Base-by-base conservation (phyloP, 805 yeast species). In the Tetrapisispora phaffii region DNA sequence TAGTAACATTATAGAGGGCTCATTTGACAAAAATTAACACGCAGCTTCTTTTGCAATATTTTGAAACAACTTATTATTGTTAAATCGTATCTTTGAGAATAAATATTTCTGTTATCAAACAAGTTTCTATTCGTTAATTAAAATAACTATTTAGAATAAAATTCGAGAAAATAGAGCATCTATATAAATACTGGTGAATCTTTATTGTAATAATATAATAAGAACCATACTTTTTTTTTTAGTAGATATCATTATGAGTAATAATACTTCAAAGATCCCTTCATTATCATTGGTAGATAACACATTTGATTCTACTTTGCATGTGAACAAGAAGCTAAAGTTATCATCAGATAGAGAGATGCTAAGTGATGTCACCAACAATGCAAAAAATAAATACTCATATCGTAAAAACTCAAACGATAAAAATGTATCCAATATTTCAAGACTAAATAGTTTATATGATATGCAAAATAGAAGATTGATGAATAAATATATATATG, bases 401-500 rank as follows among this genome's bases (percentile, higher is more conserved):
- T 19, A 32, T 6, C 7, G 20, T 15, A 9, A 16, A 3, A 15
- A 32, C n/a, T 32, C 34, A n/a, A 32, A 32, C 13, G 31, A 28
- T 28, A 36, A 36, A 23, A 6, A 3, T 6, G 4, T 15, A 22
- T 13, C 31, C 7, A 23, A 15, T n/a, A 8, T 24, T 2, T 17
- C 41, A 16, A 38, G 33, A 17, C n/a, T 38, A 19, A 17, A 24
- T 26, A 13, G 19, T 5, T 26, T 32, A 16, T 44, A 39, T 21
- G 44, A 42, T 16, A 39, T 45, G 9, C 49, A 49, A 17, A 55
- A 50, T 36, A 46, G 42, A 29, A 45, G 58, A 41, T 44, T 55
- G 15, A 50, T 55, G 57, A 53, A 57, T 40, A 52, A 52, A 31
- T 57, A 44, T 24, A 16, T 44, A 28, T 63, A 56, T 49, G 65